phyloP scores from a whole-genome alignment of 2,329 filamentous ascomycete genomes.

The Alternaria novae-zelandiae region DNA sequence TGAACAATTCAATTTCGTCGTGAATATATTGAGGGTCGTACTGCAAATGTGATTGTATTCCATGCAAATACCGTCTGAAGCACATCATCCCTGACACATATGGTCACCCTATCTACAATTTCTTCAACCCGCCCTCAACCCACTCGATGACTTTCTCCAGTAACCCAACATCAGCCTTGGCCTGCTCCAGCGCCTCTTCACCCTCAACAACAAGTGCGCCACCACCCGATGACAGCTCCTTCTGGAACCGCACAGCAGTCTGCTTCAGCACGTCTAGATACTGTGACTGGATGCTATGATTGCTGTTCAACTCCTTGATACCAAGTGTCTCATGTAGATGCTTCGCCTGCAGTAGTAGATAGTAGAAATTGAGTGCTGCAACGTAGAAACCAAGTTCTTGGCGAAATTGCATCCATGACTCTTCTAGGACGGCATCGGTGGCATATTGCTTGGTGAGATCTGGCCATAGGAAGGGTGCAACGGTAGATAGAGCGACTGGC shows the following conservation, averaged over 20 bases:
- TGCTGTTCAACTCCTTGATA: slow-evolving; percentile 52
- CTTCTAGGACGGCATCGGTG: slow-evolving; percentile 26
- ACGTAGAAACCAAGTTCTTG: slow-evolving; percentile 62
- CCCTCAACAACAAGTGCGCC: slow-evolving; percentile 48
- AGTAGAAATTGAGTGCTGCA: slow-evolving; percentile 65
- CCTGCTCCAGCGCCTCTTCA: slow-evolving; percentile 42
- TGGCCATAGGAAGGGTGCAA: slow-evolving; percentile 61
- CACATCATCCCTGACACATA: background rate
- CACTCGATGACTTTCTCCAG: slow-evolving; percentile 45
- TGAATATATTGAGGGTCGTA: background rate
- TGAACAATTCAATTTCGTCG: background rate
- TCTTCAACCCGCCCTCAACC: slow-evolving; percentile 26
- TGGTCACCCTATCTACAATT: slow-evolving; percentile 2
- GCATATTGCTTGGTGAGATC: slow-evolving; percentile 53
- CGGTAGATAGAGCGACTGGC: slow-evolving; percentile 53
- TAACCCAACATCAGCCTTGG: slow-evolving; percentile 42
- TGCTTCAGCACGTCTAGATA: slow-evolving; percentile 54
- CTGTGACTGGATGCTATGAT: slow-evolving; percentile 49
- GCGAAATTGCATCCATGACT: slow-evolving; percentile 54
- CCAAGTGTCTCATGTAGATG: slow-evolving; percentile 56
- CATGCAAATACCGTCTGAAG: background rate
- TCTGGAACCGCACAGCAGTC: slow-evolving; percentile 44
- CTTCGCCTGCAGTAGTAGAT: slow-evolving; percentile 59
- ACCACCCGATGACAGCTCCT: slow-evolving; percentile 43
- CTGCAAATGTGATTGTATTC: background rate